These are phyloP conservation scores for Termitomyces sp. DNA, from an alignment of 768 basidiomycete species.

Conservation along the genomic window DNA sequence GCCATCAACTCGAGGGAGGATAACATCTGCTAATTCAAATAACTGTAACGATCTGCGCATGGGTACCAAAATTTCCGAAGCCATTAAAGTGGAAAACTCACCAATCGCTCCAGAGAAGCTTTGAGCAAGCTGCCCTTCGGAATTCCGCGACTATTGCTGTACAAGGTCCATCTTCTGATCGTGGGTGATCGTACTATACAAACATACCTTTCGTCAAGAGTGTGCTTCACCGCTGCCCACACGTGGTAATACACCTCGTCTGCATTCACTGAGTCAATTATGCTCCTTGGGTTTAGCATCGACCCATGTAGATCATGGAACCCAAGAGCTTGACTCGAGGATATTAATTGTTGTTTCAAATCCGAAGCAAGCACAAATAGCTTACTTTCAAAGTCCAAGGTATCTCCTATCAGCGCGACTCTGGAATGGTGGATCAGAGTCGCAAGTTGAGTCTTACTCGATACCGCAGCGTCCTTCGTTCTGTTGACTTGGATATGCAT, in stretches of 20 bases:
- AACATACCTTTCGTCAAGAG: constrained; percentile 20
- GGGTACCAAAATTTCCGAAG: background rate
- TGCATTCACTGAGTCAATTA: constrained; percentile 15
- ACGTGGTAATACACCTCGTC: constrained; percentile 24
- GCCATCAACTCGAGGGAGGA: constrained; percentile 42
- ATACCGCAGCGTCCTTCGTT: background rate
- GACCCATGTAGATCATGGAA: constrained; percentile 25
- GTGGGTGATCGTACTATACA: background rate
- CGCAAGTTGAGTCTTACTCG: constrained; percentile 4
- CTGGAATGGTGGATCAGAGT: constrained; percentile 17
- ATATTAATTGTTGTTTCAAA: background rate
- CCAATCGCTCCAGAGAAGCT: constrained; percentile 25
- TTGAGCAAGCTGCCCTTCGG: constrained; percentile 7
- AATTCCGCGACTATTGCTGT: constrained; percentile 11
- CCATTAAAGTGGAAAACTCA: constrained; percentile 12
- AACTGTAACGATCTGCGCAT: constrained; percentile 31
- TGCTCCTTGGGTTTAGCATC: constrained; percentile 18
- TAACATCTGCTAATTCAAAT: constrained; percentile 43
- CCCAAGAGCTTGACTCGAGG: constrained; percentile 18
- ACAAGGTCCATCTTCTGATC: background rate
- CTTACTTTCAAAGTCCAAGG: constrained; percentile 42
- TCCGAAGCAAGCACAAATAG: background rate
- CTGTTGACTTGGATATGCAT: background rate
- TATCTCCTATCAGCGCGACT: constrained; percentile 38
- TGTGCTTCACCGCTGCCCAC: constrained; percentile 28